These are phyloP conservation scores for Cytospora schulzeri DNA, from an alignment of 2,329 filamentous ascomycete species.

Conservation along the genomic window DNA sequence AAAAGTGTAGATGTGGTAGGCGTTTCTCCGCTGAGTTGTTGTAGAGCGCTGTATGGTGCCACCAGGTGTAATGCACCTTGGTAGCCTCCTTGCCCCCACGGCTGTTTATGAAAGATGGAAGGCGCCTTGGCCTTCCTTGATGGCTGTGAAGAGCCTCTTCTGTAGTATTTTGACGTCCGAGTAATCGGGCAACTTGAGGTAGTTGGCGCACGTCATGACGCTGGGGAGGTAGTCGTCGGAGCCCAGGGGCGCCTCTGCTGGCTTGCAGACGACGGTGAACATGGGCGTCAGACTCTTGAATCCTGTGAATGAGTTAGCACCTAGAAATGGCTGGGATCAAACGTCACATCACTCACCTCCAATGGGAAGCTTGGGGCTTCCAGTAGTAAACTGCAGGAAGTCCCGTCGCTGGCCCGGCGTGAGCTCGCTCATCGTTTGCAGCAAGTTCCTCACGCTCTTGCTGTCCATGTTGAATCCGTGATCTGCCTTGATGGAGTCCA, in stretches of 20 bases:
- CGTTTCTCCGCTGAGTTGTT: slow-evolving; percentile 8
- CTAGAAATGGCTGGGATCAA: neutral
- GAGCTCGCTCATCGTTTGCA: slow-evolving; percentile 93
- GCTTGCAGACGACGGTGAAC: slow-evolving; percentile 99
- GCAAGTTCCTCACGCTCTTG: slow-evolving; percentile 87
- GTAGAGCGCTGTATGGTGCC: slow-evolving; percentile 3
- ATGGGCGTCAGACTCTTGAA: slow-evolving; percentile 97
- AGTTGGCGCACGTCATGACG: slow-evolving; percentile 99
- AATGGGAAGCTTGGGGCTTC: slow-evolving; percentile 96
- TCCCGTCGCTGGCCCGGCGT: slow-evolving; percentile 75
- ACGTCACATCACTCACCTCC: slow-evolving; percentile 73
- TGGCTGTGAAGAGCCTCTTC: slow-evolving; percentile 79
- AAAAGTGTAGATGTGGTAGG: slow-evolving; percentile 3
- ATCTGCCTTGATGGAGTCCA: slow-evolving; percentile 98
- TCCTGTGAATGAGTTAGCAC: slow-evolving; percentile 55
- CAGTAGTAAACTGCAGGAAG: slow-evolving; percentile 96
- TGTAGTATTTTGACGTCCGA: slow-evolving; percentile 75
- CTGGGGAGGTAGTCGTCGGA: slow-evolving; percentile 98
- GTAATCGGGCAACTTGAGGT: slow-evolving; percentile 96
- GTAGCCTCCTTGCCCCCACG: neutral
- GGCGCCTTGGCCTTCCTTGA: slow-evolving; percentile 93
- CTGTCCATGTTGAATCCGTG: slow-evolving; percentile 99
- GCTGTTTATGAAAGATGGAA: slow-evolving; percentile 82
- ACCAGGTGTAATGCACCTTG: neutral
- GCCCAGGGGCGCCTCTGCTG: slow-evolving; percentile 89